These are phyloP conservation scores for Termitomyces titanicus DNA, from an alignment of 768 basidiomycete genomes.

Conservation along the genomic window DNA sequence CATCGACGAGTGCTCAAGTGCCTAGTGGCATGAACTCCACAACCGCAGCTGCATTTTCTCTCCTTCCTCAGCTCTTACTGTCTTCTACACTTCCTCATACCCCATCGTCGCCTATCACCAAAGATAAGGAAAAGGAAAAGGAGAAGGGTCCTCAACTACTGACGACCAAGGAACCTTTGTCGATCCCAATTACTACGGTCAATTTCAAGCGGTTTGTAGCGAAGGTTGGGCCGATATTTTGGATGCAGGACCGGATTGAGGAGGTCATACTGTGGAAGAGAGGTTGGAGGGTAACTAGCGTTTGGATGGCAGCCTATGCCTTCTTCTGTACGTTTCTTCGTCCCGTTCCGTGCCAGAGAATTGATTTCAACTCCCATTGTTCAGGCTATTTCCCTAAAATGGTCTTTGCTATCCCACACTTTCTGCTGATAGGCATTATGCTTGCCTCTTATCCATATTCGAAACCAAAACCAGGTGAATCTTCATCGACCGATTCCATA, in stretches of 20 bases:
- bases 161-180: conserved; percentile 65
- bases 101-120: conserved; percentile 5
- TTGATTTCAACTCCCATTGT: neutral
- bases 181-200: conserved; percentile 69
- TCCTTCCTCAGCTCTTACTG: conserved; percentile 39
- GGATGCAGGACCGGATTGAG: conserved; percentile 86
- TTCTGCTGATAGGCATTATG: conserved; percentile 58
- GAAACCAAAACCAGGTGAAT: conserved; percentile 17
- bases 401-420: conserved; percentile 66
- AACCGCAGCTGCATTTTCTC: conserved; percentile 25
- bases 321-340: conserved; percentile 63
- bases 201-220: conserved; percentile 83
- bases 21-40: conserved; percentile 19
- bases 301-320: conserved; percentile 74
- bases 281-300: conserved; percentile 65
- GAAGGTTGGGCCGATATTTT: conserved; percentile 76
- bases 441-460: conserved; percentile 60
- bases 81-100: conserved; percentile 21
- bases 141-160: conserved; percentile 32
- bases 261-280: conserved; percentile 82
- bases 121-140: conserved; percentile 17
- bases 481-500: conserved; percentile 48
- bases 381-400: conserved; percentile 77
- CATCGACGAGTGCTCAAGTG: conserved; percentile 18
- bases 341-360: neutral